A percentile compares a stretch with the other conserved stretches of the same genome.
Conservation (phyloP, 371 early-diverging fungal species). For the Lichtheimia corymbifera region DNA sequence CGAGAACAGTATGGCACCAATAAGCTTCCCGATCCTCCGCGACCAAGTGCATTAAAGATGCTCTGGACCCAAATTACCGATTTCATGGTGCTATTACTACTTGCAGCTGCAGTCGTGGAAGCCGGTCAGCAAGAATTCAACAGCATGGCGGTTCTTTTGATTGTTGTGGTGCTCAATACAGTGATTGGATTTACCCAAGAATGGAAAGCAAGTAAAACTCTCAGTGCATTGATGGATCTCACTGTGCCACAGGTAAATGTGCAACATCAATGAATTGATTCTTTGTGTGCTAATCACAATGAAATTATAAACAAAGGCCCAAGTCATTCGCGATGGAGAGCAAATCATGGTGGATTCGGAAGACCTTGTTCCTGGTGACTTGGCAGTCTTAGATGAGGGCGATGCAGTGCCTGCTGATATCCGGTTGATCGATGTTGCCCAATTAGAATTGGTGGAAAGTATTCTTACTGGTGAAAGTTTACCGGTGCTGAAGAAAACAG, state of each 20-base stretch:
- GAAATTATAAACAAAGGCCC: conserved; percentile 52
- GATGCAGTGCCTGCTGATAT: conserved; percentile 92
- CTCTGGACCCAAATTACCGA: conserved; percentile 87
- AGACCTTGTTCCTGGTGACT: conserved; percentile 88
- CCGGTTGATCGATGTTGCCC: conserved; percentile 79
- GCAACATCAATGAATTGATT: too few species aligned
- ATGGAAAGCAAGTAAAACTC: conserved; percentile 86
- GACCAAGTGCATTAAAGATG: conserved; percentile 76
- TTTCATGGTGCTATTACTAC: conserved; percentile 87
- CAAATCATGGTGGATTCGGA: conserved; percentile 68
- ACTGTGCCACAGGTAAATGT: conserved; percentile 69
- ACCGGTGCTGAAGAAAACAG: conserved; percentile 66
- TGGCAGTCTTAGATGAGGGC: conserved; percentile 86
- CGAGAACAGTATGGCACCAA: conserved; percentile 85
- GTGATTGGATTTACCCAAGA: conserved; percentile 91
- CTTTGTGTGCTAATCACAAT: neutral
- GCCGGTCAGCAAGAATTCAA: conserved; percentile 76
- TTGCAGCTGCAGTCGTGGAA: conserved; percentile 70
- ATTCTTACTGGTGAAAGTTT: conserved; percentile 87
- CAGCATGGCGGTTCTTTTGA: conserved; percentile 75
- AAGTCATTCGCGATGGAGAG: conserved; percentile 83
- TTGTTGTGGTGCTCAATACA: conserved; percentile 85
- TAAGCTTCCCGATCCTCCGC: conserved; percentile 75
- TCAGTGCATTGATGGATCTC: conserved; percentile 87
- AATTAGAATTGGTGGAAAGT: conserved; percentile 84